A percentile compares a stretch with the other conserved stretches of the same genome.
Conservation (phyloP, 805 yeast species). For the Suhomyces pyralidae region DNA sequence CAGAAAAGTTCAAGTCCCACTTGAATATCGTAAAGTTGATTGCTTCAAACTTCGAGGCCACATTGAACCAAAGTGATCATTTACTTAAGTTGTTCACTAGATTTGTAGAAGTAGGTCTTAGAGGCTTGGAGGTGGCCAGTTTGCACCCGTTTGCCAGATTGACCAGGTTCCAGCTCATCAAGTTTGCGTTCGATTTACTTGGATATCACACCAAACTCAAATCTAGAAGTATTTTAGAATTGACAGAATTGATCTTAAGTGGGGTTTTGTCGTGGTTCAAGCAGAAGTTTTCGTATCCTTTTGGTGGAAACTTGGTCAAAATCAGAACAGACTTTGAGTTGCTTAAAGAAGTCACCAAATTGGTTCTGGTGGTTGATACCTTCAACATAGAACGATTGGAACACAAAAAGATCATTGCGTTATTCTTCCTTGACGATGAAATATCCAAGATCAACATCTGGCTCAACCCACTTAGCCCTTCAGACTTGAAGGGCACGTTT, state of each 20-base stretch:
- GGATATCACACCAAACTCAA: slow-evolving; percentile 51
- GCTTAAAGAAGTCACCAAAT: slow-evolving; percentile 50
- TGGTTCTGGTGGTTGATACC: slow-evolving; percentile 21
- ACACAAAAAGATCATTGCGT: slow-evolving; percentile 51
- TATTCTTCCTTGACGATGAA: slow-evolving; percentile 73
- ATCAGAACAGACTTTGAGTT: slow-evolving; percentile 65
- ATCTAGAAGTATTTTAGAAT: slow-evolving; percentile 41
- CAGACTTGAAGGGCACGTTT: slow-evolving; percentile 38
- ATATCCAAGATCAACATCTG: slow-evolving; percentile 70
- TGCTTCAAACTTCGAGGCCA: slow-evolving; percentile 75
- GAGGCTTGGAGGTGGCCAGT: slow-evolving; percentile 55
- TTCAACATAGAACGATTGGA: slow-evolving; percentile 30
- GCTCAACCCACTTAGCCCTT: slow-evolving; percentile 60
- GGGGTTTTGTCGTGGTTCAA: slow-evolving; percentile 81
- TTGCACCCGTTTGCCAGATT: slow-evolving; percentile 79
- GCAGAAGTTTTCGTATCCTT: slow-evolving; percentile 64
- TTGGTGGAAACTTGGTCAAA: slow-evolving; percentile 75
- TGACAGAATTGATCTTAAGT: slow-evolving; percentile 55
- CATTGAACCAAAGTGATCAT: slow-evolving; percentile 67
- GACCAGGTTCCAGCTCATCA: slow-evolving; percentile 68
- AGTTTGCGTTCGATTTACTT: slow-evolving; percentile 64
- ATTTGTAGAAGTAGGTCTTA: slow-evolving; percentile 55
- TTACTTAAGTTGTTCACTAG: slow-evolving; percentile 66
- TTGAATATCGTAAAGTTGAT: slow-evolving; percentile 63
- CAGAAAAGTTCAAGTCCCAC: slow-evolving; percentile 58